Base-by-base conservation (phyloP, 208 protist species). In the Trypanosoma platydactyli region DNA sequence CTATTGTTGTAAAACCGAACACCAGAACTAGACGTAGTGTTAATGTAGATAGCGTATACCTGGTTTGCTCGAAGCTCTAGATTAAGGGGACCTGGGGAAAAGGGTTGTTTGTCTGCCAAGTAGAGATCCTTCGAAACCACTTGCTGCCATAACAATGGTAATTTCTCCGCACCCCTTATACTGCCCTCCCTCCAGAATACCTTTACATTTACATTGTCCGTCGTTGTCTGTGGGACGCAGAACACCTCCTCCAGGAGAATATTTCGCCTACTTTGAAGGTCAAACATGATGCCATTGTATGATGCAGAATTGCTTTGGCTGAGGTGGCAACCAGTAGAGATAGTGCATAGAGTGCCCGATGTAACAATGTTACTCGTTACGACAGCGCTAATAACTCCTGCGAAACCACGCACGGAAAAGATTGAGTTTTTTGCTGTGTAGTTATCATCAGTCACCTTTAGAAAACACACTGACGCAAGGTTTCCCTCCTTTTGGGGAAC, bases 231-330 rank as follows among this genome's bases (percentile, higher is more conserved):
- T 22, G 91, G 80, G 18, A 93, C 77, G 65, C 84, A 97, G 61
- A 88, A 91, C 20, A 97, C 64, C 69, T 94, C 87, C 76, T 97
- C 88, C n/a, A 97, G 73, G 15, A 81, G 83, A 44, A 97, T 77
- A 68, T 97, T 85, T 54, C 81, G 61, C 54, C 87, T 86, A 58
- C 83, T 91, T 7, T 80, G 73, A 40, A 97, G 51, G 51, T 97
- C 87, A 67, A 97, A 97, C 88, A 97, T 94, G 70, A 97, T 97
- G 42, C 91, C 91, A 74, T 94, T 94, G 73, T 91, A 94, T 20
- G 88, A 94, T 9, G 85, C 83, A 3, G 87, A 86, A 78, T 86
- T 94, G 60, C 71, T 79, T 71, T 89, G 83, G 65, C 83, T 92
- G 2, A 92, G 68, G 38, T 76, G 74, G 7, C 80, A 56, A 27